phyloP scores from a whole-genome alignment of 106 monocot species.

The Dioscorea dumetorum region DNA sequence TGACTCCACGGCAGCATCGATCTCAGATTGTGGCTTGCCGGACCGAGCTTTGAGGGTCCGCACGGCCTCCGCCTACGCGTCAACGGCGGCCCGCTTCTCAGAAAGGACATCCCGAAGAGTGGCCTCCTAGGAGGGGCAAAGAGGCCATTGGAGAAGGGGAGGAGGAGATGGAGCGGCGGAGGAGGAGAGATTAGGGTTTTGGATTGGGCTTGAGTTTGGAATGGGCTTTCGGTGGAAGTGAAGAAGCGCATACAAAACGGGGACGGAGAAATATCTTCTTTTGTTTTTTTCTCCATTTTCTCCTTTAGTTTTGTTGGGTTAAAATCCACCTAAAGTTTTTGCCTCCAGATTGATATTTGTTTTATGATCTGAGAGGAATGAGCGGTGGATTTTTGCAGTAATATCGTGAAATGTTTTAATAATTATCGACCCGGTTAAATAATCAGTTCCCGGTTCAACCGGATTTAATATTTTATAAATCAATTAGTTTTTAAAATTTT shows the following conservation, averaged over 20 bases:
- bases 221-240: not conserved
- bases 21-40: constrained; percentile 20
- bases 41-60: constrained; percentile 40
- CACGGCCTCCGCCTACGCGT: constrained; percentile 51
- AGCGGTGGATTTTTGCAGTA: no score
- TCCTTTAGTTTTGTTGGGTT: no score
- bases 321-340: no score
- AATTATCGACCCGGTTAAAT: no score
- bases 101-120: constrained; percentile 47
- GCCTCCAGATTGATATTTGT: no score
- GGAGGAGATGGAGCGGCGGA: constrained; percentile 3
- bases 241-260: constrained; percentile 5
- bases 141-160: constrained; percentile 1
- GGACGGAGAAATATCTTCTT: not conserved
- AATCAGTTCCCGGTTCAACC: no score
- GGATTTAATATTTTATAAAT: no score
- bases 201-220: constrained; percentile 7
- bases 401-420: no score
- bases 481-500: no score
- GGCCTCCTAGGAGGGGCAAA: constrained; percentile 21
- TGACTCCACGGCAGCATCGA: constrained; percentile 58
- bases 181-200: constrained; percentile 16
- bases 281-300: no score
- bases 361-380: no score
- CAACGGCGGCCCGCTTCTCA: constrained; percentile 42